Evolutionary conservation across 257 asterid genomes (phyloP), one percentile per base, ranked within the genome.

Genomic region (Salvia splendens): DNA sequence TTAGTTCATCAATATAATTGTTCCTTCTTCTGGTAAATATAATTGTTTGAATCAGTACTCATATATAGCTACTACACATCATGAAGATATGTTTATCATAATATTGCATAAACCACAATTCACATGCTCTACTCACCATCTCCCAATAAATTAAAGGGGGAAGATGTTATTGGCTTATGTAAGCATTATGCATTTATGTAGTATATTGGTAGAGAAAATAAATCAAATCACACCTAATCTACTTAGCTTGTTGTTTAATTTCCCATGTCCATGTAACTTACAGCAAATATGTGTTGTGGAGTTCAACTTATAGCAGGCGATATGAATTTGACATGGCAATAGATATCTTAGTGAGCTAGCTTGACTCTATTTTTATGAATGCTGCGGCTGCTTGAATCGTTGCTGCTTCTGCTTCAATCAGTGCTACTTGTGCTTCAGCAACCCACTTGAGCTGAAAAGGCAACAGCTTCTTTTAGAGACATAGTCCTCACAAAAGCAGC

Each of bases 371-470:
- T 10, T 79, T 68, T 84, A 68, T 75, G 50, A 58, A 54, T 9
- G 87, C 89, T 33, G 83, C 87, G 70, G 79, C 95, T 53, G 91
- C 95, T 62, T 72, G 82, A 65, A 85, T 87, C 47, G 84, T 35
- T 17, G 89, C 95, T 50, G 74, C 80, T 66, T 84, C 88, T 28
- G 91, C 95, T 76, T 87, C 89, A 15, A 84, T 79, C 73, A 82
- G 91, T 8, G 87, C 86, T 20, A 20, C 24, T 0, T 20, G 24
- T 20, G 24, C 24, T 20, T 20, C 24, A 20, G 24, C 24, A 20
- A 20, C 24, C 24, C 24, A 20, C 24, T 72, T 63, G 79, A 61
- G 89, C 89, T 50, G 89, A 87, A 62, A 67, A 72, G 12, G 90
- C 87, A 49, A 82, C 73, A 40, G 91, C 95, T 78, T 84, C 89